Conservation (phyloP, 768 basidiomycete genomes). For the Leccinum rimulosum region DNA sequence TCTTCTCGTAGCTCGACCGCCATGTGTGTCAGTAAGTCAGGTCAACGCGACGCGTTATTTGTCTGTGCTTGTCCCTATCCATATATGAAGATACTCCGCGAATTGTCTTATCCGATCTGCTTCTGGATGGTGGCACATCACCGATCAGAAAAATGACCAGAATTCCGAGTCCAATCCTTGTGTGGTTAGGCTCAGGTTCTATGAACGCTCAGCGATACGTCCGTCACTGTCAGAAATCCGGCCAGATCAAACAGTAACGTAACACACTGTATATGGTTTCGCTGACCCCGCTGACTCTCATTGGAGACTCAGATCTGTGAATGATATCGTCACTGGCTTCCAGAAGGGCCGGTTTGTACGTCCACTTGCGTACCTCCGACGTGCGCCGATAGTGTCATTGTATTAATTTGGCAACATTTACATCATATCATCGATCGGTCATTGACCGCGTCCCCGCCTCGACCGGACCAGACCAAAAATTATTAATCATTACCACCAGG, state of each 20-base stretch:
- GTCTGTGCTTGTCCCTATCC: conserved; percentile 3
- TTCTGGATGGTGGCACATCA: not conserved
- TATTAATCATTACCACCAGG: not conserved
- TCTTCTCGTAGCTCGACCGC: conserved; percentile 45
- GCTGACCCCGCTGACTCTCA: not conserved
- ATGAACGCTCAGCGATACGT: not conserved
- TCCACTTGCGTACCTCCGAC: not conserved
- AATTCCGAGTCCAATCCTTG: not conserved
- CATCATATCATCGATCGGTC: not conserved
- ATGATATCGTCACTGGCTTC: not conserved
- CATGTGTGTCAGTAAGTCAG: conserved; percentile 31
- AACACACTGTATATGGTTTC: not conserved
- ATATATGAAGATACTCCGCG: conserved; percentile 6
- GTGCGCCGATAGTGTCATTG: not conserved
- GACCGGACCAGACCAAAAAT: not conserved
- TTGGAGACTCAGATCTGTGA: not conserved
- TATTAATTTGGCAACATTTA: not conserved
- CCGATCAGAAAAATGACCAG: not conserved
- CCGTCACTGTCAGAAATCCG: not conserved
- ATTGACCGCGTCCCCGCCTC: not conserved
- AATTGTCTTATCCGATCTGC: conserved; percentile 12
- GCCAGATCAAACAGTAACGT: not conserved
- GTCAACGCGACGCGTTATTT: conserved; percentile 29
- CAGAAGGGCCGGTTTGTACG: not conserved
- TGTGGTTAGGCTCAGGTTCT: not conserved